Evolutionary conservation across 371 early-diverging fungal genomes (phyloP).

Genomic region (Smittium culicis): DNA sequence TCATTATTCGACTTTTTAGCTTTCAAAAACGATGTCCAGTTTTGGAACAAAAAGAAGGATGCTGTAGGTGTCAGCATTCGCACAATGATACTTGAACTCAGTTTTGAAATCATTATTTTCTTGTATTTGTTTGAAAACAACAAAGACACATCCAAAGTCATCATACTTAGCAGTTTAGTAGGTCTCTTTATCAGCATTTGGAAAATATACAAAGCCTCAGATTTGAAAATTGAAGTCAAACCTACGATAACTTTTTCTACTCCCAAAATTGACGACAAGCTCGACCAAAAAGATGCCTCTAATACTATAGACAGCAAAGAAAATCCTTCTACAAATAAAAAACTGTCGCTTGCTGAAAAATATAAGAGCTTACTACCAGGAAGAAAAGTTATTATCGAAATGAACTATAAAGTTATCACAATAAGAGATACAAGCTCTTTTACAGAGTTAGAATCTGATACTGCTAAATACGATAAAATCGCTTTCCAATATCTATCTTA

Average conservation of each 20-base stretch:
- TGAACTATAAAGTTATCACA: background rate
- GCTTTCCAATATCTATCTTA: slow-evolving; percentile 76
- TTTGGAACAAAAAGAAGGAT: slow-evolving; percentile 72
- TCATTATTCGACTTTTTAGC: slow-evolving; percentile 84
- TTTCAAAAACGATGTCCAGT: slow-evolving; percentile 86
- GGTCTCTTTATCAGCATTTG: slow-evolving; percentile 76
- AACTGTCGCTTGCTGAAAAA: too few relatives aligned
- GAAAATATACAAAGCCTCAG: slow-evolving; percentile 79
- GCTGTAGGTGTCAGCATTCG: slow-evolving; percentile 76
- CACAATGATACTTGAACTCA: slow-evolving; percentile 63
- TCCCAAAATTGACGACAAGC: background rate
- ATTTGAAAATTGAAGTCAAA: slow-evolving; percentile 33
- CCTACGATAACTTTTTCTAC: background rate
- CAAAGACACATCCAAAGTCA: slow-evolving; percentile 72
- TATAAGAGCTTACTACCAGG: background rate
- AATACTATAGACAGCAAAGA: background rate
- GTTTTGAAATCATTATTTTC: slow-evolving; percentile 74
- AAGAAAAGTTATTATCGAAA: background rate
- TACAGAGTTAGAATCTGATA: slow-evolving; percentile 54
- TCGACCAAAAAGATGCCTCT: background rate
- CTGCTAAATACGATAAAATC: slow-evolving; percentile 70
- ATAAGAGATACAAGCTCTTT: slow-evolving; percentile 18
- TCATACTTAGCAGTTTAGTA: slow-evolving; percentile 61
- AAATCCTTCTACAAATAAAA: background rate
- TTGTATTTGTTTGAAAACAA: slow-evolving; percentile 79